Percentiles rank a stretch among this genome's conserved stretches.
Conservation (phyloP, 352 stramenopile species). For the Globisporangium barbulae region DNA sequence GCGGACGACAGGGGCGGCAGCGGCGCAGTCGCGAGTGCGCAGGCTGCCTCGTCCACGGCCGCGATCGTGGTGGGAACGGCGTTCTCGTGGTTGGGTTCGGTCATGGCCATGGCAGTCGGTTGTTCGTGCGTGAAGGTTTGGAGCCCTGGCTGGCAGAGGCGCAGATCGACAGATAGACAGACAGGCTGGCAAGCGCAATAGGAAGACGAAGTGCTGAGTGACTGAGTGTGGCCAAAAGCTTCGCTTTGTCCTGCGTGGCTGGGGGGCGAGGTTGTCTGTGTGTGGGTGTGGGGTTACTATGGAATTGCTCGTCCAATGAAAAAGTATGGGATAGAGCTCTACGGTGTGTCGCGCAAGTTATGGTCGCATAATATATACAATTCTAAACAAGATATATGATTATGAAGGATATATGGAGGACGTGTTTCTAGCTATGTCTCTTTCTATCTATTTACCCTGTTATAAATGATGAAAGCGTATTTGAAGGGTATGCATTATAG, state of each 20-base stretch:
- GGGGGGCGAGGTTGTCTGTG: background rate
- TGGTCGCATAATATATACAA: background rate
- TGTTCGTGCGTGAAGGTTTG: background rate
- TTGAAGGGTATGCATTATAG: background rate
- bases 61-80: background rate
- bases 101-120: conserved; percentile 15
- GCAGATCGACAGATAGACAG: background rate
- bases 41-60: background rate
- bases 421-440: too few species aligned
- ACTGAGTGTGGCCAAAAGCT: background rate
- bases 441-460: background rate
- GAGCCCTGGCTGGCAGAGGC: background rate
- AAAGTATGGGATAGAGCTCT: background rate
- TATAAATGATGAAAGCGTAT: background rate
- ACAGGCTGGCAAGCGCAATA: background rate
- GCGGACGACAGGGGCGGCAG: conserved; percentile 3
- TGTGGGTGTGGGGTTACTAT: background rate
- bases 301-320: background rate
- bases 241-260: background rate
- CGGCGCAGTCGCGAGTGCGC: conserved; percentile 2
- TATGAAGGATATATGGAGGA: background rate
- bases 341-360: background rate
- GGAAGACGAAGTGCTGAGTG: background rate
- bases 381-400: background rate
- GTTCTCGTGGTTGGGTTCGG: conserved; percentile 11